A percentile compares a stretch with the other conserved stretches of the same genome.
These are phyloP conservation scores for Colletotrichum spaethianum DNA, from an alignment of 2,329 filamentous ascomycete species.

Conservation along the genomic window DNA sequence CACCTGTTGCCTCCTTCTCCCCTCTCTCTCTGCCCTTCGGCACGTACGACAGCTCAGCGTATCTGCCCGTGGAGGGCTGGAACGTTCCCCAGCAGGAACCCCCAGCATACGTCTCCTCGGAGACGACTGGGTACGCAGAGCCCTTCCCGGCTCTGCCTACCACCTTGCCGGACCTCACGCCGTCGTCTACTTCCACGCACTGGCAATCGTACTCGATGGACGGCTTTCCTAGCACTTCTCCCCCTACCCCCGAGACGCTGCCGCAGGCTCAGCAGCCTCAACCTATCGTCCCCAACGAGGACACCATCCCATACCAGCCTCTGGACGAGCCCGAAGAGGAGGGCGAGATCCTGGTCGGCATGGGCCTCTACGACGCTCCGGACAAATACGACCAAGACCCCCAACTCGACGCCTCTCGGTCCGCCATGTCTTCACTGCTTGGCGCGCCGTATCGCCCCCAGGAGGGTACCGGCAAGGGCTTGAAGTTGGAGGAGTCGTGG, in stretches of 20 bases:
- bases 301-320: conserved; percentile 63
- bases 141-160: conserved; percentile 49
- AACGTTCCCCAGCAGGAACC: conserved; percentile 49
- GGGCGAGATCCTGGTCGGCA: conserved; percentile 83
- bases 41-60: conserved; percentile 55
- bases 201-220: conserved; percentile 64
- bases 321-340: conserved; percentile 68
- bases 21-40: conserved; percentile 65
- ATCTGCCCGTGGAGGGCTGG: conserved; percentile 58
- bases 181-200: conserved; percentile 43
- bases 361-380: conserved; percentile 85
- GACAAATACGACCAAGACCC: conserved; percentile 67
- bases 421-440: conserved; percentile 68
- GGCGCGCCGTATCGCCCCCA: conserved; percentile 61
- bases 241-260: conserved; percentile 73
- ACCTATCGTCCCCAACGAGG: conserved; percentile 62
- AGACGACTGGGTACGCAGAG: conserved; percentile 48
- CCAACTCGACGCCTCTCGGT: conserved; percentile 67
- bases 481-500: conserved; percentile 88
- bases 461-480: conserved; percentile 75
- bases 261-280: conserved; percentile 65
- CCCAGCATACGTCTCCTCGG: conserved; percentile 47
- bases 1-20: conserved; percentile 69
- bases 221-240: conserved; percentile 64
- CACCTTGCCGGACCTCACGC: conserved; percentile 36